phyloP scores from a whole-genome alignment of 2,329 filamentous ascomycete species.

The Elsinoe australis region DNA sequence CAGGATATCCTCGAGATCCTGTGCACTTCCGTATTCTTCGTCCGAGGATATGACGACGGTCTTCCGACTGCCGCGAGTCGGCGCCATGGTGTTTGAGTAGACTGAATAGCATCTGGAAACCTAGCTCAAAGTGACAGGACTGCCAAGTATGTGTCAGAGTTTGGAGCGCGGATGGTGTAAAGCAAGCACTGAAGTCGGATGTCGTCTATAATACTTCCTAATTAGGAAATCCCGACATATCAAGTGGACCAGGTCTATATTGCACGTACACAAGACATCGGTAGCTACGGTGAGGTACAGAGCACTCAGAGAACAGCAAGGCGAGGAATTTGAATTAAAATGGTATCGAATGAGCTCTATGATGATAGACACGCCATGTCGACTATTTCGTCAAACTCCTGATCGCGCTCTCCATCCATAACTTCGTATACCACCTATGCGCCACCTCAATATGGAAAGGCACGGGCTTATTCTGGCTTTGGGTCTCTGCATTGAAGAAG shows the following conservation, averaged over 20 bases:
- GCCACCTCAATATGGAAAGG: conserved; percentile 41
- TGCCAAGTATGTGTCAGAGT: too few species aligned
- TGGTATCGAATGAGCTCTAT: too few species aligned
- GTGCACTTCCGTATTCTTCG: conserved; percentile 22
- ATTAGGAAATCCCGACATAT: conserved; percentile 10
- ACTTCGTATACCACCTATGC: conserved; percentile 50
- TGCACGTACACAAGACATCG: too few species aligned
- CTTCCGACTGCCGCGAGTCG: conserved; percentile 26
- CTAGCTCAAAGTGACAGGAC: too few species aligned
- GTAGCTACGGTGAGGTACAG: too few species aligned
- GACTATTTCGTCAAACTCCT: conserved; percentile 32
- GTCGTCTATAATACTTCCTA: conserved; percentile 5
- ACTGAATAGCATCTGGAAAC: neutral
- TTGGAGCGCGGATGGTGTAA: too few species aligned
- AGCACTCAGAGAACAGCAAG: too few species aligned
- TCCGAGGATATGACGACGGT: conserved; percentile 25
- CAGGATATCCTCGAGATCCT: conserved; percentile 5
- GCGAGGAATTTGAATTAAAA: neutral
- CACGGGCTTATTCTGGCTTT: conserved; percentile 39
- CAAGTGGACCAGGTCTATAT: too few species aligned
- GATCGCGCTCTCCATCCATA: conserved; percentile 49
- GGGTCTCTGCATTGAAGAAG: conserved; percentile 50
- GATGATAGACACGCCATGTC: too few species aligned
- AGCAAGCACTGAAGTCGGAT: too few species aligned
- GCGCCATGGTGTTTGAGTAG: conserved; percentile 23